Evolutionary conservation across 345 rosid species (phyloP).

Genomic region (Eutrema japonicum): DNA sequence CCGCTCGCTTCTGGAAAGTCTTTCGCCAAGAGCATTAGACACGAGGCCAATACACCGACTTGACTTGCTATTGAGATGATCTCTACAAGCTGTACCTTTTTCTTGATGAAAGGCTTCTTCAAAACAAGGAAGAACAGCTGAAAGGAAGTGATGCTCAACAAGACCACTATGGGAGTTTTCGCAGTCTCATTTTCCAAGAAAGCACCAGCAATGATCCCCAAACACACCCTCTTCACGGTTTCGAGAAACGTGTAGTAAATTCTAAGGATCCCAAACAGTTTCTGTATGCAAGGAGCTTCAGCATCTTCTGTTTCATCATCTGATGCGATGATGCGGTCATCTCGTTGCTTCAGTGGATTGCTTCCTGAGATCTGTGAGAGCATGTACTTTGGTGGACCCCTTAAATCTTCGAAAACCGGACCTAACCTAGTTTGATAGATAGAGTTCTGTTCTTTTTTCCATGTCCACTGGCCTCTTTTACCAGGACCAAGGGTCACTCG

Average conservation of each 20-base stretch:
- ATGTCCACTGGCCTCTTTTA: constrained; percentile 95
- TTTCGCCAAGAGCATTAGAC: constrained; percentile 53
- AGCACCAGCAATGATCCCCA: constrained; percentile 75
- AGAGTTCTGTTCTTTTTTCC: constrained; percentile 62
- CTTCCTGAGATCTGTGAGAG: constrained; percentile 75
- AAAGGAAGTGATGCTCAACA: constrained; percentile 69
- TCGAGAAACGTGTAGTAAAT: constrained; percentile 84
- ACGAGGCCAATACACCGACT: constrained; percentile 61
- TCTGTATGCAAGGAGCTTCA: constrained; percentile 92
- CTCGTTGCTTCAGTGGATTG: constrained; percentile 47
- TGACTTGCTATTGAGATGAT: constrained; percentile 66
- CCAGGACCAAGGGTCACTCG: constrained; percentile 93
- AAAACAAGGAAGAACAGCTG: constrained; percentile 87
- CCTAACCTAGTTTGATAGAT: constrained; percentile 57
- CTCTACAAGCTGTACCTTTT: constrained; percentile 86
- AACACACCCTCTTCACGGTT: constrained; percentile 56
- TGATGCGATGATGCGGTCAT: constrained; percentile 73
- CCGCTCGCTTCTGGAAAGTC: constrained; percentile 49
- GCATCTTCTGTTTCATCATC: constrained; percentile 97
- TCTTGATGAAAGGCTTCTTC: constrained; percentile 95
- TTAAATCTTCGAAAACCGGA: constrained; percentile 80
- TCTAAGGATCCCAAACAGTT: constrained; percentile 87
- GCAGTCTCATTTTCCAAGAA: constrained; percentile 53
- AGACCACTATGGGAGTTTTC: constrained; percentile 53
- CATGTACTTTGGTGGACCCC: constrained; percentile 99